Evolutionary conservation across 2,329 filamentous ascomycete genomes (phyloP).

Genomic region (Calonectria multiphialidica): DNA sequence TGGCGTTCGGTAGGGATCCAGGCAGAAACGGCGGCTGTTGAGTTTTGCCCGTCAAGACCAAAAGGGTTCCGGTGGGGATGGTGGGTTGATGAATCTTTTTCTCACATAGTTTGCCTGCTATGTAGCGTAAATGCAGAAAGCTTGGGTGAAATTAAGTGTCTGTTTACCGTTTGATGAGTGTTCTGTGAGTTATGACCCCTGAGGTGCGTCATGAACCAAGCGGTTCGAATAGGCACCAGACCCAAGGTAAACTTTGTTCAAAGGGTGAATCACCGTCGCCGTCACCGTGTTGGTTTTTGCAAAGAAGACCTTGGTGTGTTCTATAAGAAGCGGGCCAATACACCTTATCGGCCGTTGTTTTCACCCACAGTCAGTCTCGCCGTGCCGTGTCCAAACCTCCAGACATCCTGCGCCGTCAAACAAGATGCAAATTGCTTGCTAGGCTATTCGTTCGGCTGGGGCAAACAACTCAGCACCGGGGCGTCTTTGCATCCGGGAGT

Average conservation of each 20-base stretch:
- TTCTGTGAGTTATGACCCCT: neutral
- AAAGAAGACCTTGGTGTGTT: neutral
- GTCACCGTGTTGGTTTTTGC: too few species aligned
- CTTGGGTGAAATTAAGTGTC: slow-evolving; percentile 15
- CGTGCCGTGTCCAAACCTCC: neutral
- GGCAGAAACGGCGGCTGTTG: slow-evolving; percentile 30
- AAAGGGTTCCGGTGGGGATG: slow-evolving; percentile 18
- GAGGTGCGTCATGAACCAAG: neutral
- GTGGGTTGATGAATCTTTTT: slow-evolving; percentile 12
- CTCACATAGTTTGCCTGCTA: slow-evolving; percentile 2
- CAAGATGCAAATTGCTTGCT: neutral
- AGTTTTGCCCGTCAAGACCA: slow-evolving; percentile 33
- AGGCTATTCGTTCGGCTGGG: too few species aligned
- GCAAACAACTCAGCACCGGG: neutral
- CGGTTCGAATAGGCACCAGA: neutral
- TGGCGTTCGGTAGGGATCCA: slow-evolving; percentile 42
- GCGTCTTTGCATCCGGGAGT: neutral
- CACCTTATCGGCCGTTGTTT: neutral
- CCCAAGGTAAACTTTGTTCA: neutral
- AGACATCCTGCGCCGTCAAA: too few species aligned
- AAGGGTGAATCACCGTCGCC: neutral
- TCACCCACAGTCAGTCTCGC: neutral
- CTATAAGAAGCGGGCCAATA: neutral
- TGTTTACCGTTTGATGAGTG: neutral
- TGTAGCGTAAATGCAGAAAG: slow-evolving; percentile 13